phyloP scores from a whole-genome alignment of 2,329 filamentous ascomycete species.

The Microthyrium microscopicum region DNA sequence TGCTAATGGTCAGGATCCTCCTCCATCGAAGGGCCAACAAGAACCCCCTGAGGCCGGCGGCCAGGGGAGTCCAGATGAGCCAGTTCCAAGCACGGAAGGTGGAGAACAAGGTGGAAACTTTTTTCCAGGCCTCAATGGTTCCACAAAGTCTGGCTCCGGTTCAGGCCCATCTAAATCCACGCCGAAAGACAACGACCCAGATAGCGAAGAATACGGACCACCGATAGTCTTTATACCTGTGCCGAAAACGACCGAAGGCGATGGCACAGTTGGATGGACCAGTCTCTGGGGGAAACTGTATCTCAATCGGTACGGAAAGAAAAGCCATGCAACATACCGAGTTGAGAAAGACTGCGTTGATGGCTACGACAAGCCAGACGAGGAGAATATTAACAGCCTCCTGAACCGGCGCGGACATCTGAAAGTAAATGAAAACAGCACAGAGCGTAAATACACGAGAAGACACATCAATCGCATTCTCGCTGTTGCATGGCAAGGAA shows the following conservation, averaged over 20 bases:
- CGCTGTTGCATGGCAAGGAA: slow-evolving; percentile 6
- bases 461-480: slow-evolving; percentile 6
- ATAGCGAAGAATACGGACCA: neutral
- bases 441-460: slow-evolving; percentile 6
- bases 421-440: slow-evolving; percentile 6
- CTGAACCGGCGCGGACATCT: slow-evolving; percentile 5
- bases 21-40: no score
- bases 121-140: neutral
- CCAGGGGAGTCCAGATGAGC: neutral
- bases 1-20: no score
- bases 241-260: slow-evolving; percentile 5
- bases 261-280: slow-evolving; percentile 4
- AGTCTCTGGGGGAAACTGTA: slow-evolving; percentile 4
- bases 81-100: neutral
- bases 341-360: slow-evolving; percentile 7
- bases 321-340: slow-evolving; percentile 5
- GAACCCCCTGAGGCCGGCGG: no score
- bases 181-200: slow-evolving; percentile 1
- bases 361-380: slow-evolving; percentile 4
- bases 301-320: slow-evolving; percentile 5
- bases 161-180: neutral
- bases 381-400: slow-evolving; percentile 6
- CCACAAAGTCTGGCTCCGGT: neutral
- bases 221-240: slow-evolving; percentile 6
- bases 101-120: neutral